phyloP scores from a whole-genome alignment of 2,329 filamentous ascomycete genomes.

The Aspergillus uvarum region DNA sequence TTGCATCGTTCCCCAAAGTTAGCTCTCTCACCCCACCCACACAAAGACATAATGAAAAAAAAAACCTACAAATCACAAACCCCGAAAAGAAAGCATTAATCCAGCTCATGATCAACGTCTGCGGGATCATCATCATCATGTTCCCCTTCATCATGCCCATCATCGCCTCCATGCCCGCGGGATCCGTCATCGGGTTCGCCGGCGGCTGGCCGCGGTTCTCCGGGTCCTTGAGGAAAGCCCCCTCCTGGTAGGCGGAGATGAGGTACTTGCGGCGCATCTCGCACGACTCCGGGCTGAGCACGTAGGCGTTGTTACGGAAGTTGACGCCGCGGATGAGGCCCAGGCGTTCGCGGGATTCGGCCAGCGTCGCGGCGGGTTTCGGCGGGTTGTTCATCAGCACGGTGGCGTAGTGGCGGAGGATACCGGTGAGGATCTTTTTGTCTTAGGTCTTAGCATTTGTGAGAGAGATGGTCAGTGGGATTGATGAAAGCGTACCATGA shows the following conservation, averaged over 20 bases:
- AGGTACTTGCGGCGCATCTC: conserved; percentile 76
- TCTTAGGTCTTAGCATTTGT: neutral
- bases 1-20: conserved; percentile 14
- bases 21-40: neutral
- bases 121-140: conserved; percentile 99
- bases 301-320: conserved; percentile 78
- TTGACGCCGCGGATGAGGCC: conserved; percentile 80
- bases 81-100: conserved; percentile 99
- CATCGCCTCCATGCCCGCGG: conserved; percentile 98
- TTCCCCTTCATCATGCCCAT: conserved; percentile 99
- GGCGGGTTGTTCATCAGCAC: conserved; percentile 84
- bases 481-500: conserved; percentile 66
- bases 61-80: conserved; percentile 83
- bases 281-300: conserved; percentile 76
- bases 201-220: conserved; percentile 82
- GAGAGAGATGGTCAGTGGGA: neutral
- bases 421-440: conserved; percentile 77
- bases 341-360: conserved; percentile 72
- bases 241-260: conserved; percentile 77
- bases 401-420: conserved; percentile 93
- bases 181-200: conserved; percentile 92
- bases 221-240: conserved; percentile 85
- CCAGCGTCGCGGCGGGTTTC: conserved; percentile 68
- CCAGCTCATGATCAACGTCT: conserved; percentile 99
- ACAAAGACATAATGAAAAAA: neutral